phyloP scores from a whole-genome alignment of 2,329 filamentous ascomycete genomes.

The Bipolaris sorokiniana region DNA sequence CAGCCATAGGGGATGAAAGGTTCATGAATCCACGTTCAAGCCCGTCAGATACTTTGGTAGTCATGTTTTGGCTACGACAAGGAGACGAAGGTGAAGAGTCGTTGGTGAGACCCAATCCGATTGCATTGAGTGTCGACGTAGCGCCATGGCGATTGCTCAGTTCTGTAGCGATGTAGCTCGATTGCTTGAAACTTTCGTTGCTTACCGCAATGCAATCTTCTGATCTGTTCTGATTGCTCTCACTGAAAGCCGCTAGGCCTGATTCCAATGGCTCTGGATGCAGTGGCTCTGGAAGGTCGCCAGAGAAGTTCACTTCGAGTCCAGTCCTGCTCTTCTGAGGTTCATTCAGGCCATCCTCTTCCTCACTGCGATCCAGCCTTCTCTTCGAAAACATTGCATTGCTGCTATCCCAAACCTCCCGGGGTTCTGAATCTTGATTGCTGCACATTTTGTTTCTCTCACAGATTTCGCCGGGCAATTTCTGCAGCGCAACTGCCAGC shows the following conservation, averaged over 20 bases:
- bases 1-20: not conserved
- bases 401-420: not conserved
- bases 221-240: too few relatives aligned
- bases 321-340: not conserved
- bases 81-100: not conserved
- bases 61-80: not conserved
- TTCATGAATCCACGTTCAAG: constrained; percentile 3
- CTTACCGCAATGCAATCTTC: not conserved
- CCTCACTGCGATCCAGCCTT: not conserved
- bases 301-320: not conserved
- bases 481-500: constrained; percentile 7
- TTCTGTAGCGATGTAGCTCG: not conserved
- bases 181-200: not conserved
- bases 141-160: not conserved
- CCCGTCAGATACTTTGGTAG: constrained; percentile 7
- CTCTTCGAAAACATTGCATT: not conserved
- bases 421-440: not conserved
- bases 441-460: not conserved
- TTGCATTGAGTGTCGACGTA: not conserved
- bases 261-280: not conserved
- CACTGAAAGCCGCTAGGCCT: not conserved
- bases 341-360: not conserved
- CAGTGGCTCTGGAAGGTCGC: not conserved
- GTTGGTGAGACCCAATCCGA: not conserved
- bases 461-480: not conserved